Evolutionary conservation across 2,329 filamentous ascomycete genomes (phyloP).

Genomic region (Volutella citrinella): DNA sequence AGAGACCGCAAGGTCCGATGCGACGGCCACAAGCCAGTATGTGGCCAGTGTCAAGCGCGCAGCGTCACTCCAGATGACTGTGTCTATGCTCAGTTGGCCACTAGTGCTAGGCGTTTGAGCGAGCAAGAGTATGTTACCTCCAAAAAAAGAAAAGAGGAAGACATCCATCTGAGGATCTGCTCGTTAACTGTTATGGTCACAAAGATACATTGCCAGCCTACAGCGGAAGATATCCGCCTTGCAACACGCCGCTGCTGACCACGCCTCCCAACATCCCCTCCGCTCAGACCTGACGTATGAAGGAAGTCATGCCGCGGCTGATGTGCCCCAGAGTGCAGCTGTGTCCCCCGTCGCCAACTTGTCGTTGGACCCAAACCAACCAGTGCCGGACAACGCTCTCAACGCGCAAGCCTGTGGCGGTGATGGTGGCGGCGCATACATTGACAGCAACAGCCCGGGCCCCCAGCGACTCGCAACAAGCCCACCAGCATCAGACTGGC

Average conservation of each 20-base stretch:
- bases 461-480: background rate
- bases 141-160: no score
- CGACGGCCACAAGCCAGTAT: conserved; percentile 6
- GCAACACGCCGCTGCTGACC: background rate
- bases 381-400: no score
- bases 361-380: no score
- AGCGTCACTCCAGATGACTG: background rate
- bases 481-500: no score
- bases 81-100: conserved; percentile 1
- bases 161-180: no score
- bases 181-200: background rate
- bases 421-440: no score
- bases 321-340: no score
- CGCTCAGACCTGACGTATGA: no score
- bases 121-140: conserved; percentile 4
- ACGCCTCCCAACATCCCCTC: no score
- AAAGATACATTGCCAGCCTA: conserved; percentile 4
- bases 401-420: no score
- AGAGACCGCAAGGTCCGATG: conserved; percentile 8
- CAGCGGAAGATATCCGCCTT: conserved; percentile 1
- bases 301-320: no score
- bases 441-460: background rate
- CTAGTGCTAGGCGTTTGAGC: conserved; percentile 1
- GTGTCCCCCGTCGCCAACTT: no score
- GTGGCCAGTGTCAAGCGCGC: conserved; percentile 1